Conservation (phyloP, 2,329 filamentous ascomycete genomes). For the Diatrype stigma region DNA sequence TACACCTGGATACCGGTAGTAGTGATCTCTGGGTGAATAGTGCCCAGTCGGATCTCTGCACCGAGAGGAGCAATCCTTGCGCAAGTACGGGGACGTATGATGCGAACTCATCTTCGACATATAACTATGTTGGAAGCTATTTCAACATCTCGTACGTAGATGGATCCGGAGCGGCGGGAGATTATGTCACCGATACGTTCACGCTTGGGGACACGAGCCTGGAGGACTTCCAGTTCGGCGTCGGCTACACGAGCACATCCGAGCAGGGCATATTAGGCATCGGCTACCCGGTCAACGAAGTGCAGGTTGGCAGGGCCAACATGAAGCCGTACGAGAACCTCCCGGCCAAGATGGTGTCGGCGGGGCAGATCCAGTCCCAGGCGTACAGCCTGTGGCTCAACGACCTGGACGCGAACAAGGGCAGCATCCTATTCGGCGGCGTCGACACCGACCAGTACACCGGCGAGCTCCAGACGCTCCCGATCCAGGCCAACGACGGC, state of each 20-base stretch:
- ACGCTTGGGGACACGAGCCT: conserved; percentile 52
- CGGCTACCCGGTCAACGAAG: conserved; percentile 77
- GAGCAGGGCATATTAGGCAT: conserved; percentile 78
- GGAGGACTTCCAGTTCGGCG: conserved; percentile 62
- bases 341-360: conserved; percentile 58
- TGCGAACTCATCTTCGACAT: conserved; percentile 71
- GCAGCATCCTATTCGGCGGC: conserved; percentile 71
- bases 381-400: conserved; percentile 75
- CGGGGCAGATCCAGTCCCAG: conserved; percentile 58
- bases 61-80: conserved; percentile 47
- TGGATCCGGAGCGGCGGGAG: conserved; percentile 69
- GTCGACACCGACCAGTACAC: conserved; percentile 63
- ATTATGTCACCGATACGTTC: conserved; percentile 76
- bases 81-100: conserved; percentile 60
- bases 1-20: conserved; percentile 66
- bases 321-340: conserved; percentile 62
- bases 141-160: conserved; percentile 91
- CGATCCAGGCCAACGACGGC: conserved; percentile 53
- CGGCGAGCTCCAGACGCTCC: conserved; percentile 61
- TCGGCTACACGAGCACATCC: conserved; percentile 61
- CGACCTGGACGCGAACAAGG: conserved; percentile 61
- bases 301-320: conserved; percentile 57
- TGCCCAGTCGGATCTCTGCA: conserved; percentile 56
- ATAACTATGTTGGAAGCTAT: conserved; percentile 64
- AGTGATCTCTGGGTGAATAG: conserved; percentile 71